Conservation (phyloP, 345 rosid species). For the Eucalyptus regnans region DNA sequence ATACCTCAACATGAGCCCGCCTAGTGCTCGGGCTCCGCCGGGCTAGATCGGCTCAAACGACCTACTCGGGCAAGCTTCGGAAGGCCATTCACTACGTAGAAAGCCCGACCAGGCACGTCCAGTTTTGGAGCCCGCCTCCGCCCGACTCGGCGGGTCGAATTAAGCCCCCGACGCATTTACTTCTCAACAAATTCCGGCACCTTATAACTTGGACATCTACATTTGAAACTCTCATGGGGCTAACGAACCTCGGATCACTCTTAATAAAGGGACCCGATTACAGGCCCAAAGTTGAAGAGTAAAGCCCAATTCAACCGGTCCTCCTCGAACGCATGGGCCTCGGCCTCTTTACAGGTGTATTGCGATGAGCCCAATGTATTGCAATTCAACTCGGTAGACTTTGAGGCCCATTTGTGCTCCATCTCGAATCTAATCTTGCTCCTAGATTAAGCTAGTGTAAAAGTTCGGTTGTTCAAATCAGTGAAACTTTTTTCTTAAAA, state of each 20-base stretch:
- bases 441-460: not conserved
- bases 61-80: not conserved
- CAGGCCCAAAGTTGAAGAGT: not conserved
- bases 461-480: not conserved
- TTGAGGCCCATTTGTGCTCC: not conserved
- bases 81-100: not conserved
- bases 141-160: not conserved
- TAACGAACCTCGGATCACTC: not conserved
- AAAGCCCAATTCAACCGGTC: not conserved
- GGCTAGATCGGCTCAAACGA: not conserved
- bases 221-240: not conserved
- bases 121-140: not conserved
- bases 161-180: not conserved
- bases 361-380: not conserved
- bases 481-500: too few species aligned
- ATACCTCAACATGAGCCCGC: not conserved
- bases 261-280: not conserved
- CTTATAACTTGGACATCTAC: not conserved
- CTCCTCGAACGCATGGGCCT: not conserved
- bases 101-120: not conserved
- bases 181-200: not conserved
- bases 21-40: not conserved
- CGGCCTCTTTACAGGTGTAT: not conserved
- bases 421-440: not conserved
- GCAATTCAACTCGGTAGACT: not conserved